Percentiles rank a stretch among this genome's conserved stretches.
Evolutionary conservation across 2,329 filamentous ascomycete species (phyloP).

Genomic region (Colletotrichum acutatum): DNA sequence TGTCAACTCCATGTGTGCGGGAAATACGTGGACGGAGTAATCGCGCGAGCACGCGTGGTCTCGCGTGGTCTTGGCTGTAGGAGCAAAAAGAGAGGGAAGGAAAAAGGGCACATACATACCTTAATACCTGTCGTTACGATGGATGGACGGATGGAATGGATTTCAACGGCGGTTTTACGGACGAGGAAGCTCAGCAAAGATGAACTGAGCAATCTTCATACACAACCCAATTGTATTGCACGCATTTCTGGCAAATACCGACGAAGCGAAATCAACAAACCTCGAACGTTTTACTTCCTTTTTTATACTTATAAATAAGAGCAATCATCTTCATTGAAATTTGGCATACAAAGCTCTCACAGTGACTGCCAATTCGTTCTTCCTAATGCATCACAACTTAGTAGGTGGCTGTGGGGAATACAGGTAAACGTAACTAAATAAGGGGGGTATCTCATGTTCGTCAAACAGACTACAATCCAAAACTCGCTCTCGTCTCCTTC

Average conservation of each 20-base stretch:
- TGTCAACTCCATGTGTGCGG: neutral
- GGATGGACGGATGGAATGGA: neutral
- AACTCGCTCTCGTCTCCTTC: too few relatives aligned
- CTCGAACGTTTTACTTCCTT: neutral
- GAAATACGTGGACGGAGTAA: slow-evolving; percentile 9
- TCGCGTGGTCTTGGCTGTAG: too few relatives aligned
- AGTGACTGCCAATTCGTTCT: neutral
- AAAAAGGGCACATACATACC: slow-evolving; percentile 2
- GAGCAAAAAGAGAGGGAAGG: neutral
- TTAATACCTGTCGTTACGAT: slow-evolving; percentile 20
- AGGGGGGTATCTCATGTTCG: slow-evolving; percentile 13
- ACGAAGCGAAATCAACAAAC: neutral
- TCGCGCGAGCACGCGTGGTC: neutral
- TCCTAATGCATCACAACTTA: too few relatives aligned
- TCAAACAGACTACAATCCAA: neutral
- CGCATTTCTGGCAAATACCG: neutral
- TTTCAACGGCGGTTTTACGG: neutral
- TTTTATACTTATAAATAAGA: neutral
- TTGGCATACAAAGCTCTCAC: neutral
- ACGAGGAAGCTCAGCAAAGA: neutral
- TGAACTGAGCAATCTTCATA: neutral
- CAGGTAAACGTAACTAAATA: neutral
- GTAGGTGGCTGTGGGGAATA: too few relatives aligned
- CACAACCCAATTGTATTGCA: neutral
- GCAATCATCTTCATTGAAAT: neutral